Evolutionary conservation across 2,329 filamentous ascomycete genomes (phyloP), one percentile per base, ranked within the genome.

Genomic region (Neopestalotiopsis sp.): DNA sequence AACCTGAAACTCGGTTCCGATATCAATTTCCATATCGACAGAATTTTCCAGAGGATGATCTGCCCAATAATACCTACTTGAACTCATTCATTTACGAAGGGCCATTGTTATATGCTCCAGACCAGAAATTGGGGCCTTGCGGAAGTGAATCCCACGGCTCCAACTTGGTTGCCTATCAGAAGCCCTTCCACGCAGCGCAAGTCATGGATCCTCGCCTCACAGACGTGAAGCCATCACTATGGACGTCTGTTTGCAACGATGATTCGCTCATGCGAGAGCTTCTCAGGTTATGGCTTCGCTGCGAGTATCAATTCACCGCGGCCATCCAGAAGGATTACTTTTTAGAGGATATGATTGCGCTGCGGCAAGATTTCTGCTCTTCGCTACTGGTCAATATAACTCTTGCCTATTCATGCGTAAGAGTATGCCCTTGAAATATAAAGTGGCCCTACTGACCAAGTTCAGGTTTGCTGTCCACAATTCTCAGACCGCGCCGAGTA

Each of bases 281-380:
- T 0, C 68, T 81, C 1, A 56, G 30, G 0, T 68, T 72, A 0
- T 75, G 76, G 12, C 72, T 81, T 5, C 76, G 75, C 1, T 78
- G 77, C 68, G 80, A 83, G 45, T 81, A 82, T 42, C 76, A 78
- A 2, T 81, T 76, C 71, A 76, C 77, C 0, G 72, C 78, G 0
- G 73, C 73, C 0, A 81, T 83, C 32, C 80, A 84, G 2, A 83
- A 82, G 69, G 80, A 81, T 32, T 73, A 73, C 1, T 82, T 84
- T 38, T 68, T 83, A 0, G 73, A 81, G n/a, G 82, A 83, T 34
- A 78, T 84, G 78, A 74, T 71, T 12, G 69, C 72, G 0, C 72
- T 73, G 1, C 70, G 71, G 0, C 65, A 68, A 0, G 74, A 78
- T 14, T 83, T 81, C 71, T 84, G 82, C 69, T 83, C 82, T 0